These are phyloP conservation scores for Ophiognomonia clavigignenti-juglandacearum DNA, from an alignment of 2,329 filamentous ascomycete species.

Conservation along the genomic window DNA sequence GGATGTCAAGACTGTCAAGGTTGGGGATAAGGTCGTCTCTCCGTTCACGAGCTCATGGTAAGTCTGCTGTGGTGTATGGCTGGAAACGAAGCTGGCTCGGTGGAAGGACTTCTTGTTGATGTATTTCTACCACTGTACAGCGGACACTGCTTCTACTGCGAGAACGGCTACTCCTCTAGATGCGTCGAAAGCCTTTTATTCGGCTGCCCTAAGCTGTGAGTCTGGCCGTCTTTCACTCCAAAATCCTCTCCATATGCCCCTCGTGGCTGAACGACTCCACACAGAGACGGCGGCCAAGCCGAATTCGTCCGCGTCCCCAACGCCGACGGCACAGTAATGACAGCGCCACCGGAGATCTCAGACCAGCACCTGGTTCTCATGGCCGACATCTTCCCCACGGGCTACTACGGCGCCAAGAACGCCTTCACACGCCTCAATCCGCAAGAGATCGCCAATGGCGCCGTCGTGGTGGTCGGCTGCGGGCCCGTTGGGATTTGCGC, in stretches of 20 bases:
- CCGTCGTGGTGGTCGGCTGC: conserved; percentile 77
- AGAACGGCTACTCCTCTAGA: conserved; percentile 68
- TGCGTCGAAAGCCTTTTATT: conserved; percentile 69
- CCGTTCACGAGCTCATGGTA: conserved; percentile 82
- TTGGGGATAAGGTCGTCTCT: conserved; percentile 75
- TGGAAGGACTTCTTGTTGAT: no score
- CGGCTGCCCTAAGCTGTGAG: conserved; percentile 53
- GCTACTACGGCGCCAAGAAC: conserved; percentile 78
- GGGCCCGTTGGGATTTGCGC: conserved; percentile 84
- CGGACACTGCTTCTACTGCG: conserved; percentile 80
- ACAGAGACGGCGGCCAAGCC: conserved; percentile 68
- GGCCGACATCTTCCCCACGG: conserved; percentile 80
- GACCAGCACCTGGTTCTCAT: conserved; percentile 77
- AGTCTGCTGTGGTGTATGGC: no score
- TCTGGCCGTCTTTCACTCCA: neutral
- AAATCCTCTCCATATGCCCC: neutral
- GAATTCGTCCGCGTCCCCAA: conserved; percentile 77
- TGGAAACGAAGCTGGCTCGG: no score
- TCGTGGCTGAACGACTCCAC: neutral
- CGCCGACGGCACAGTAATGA: conserved; percentile 76
- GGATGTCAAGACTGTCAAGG: conserved; percentile 61
- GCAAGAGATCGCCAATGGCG: conserved; percentile 59
- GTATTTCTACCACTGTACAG: conserved; percentile 29
- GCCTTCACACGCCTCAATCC: conserved; percentile 54
- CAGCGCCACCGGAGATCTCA: conserved; percentile 65